Conservation (phyloP, 345 rosid species). For the Linum tenue region DNA sequence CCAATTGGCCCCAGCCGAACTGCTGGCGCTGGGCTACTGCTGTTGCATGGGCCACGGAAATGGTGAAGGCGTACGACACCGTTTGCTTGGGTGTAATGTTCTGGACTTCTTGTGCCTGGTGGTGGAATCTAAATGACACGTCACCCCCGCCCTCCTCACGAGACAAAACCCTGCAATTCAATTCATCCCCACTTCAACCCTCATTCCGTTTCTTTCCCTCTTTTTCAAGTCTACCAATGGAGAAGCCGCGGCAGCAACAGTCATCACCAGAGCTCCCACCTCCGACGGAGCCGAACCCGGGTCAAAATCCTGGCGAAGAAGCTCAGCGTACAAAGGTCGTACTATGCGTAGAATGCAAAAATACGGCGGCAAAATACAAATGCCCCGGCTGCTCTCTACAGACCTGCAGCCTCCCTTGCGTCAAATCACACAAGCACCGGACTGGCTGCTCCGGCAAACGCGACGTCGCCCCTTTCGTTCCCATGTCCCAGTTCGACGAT, state of each 20-base stretch:
- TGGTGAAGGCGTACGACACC: no score
- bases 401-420: constrained; percentile 70
- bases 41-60: no score
- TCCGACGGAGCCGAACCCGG: neutral
- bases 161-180: neutral
- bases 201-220: neutral
- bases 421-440: constrained; percentile 75
- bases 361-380: constrained; percentile 50
- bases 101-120: no score
- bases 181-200: neutral
- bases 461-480: constrained; percentile 41
- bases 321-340: neutral
- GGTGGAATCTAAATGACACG: neutral
- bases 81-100: no score
- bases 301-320: neutral
- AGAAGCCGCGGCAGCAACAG: neutral
- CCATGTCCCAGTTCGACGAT: constrained; percentile 60
- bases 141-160: neutral
- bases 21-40: no score
- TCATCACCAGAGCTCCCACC: neutral
- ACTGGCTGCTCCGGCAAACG: constrained; percentile 69
- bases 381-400: constrained; percentile 82
- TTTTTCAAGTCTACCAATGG: neutral
- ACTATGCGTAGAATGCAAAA: constrained; percentile 57
- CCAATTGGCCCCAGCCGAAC: no score